Base-by-base conservation (phyloP, 805 yeast genomes). In the Yarrowia osloensis region DNA sequence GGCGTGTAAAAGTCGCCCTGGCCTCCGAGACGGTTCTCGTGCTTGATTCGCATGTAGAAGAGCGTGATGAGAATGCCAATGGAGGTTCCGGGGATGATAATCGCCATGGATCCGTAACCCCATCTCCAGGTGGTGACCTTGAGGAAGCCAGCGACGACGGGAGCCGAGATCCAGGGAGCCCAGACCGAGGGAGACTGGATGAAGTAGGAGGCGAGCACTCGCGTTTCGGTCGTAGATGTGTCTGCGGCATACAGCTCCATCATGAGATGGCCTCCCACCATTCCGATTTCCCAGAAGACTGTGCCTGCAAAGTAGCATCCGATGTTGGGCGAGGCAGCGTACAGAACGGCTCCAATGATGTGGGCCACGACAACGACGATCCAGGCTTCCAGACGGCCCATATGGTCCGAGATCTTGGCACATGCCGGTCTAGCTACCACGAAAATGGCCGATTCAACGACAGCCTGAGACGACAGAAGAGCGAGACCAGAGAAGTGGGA, bases 41-140 rank as follows among this genome's bases (percentile, higher is more conserved):
- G 29, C 63, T 57, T 57, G 28, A 57, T 1, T 40, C 63, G 35
- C 63, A 57, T 57, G 63, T 57, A 57, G 3, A 40, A 7, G 4
- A 57, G 63, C 9, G 37, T 28, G 15, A 57, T 24, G 2, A 57
- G 26, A 15, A 57, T 40, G 4, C 63, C 63, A n/a, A 57, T 28
- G 9, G 49, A 39, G 4, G 63, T 57, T n/a, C 63, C 78, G 4
- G 84, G 83, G 70, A 77, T 76, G 42, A 82, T 77, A 52, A 82
- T 79, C 28, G 81, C 78, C 72, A 81, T 82, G 73, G 80, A 78
- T 67, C 84, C 84, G 70, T 77, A 81, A 42, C 82, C 85, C 85
- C 85, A 82, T 75, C 83, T 76, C 85, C 85, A 82, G 44, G 80
- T 79, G 49, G 81, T 78, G 54, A 76, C 74, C 66, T 77, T 79